These are phyloP conservation scores for Delonix regia DNA, from an alignment of 306 rosid species.

Conservation along the genomic window DNA sequence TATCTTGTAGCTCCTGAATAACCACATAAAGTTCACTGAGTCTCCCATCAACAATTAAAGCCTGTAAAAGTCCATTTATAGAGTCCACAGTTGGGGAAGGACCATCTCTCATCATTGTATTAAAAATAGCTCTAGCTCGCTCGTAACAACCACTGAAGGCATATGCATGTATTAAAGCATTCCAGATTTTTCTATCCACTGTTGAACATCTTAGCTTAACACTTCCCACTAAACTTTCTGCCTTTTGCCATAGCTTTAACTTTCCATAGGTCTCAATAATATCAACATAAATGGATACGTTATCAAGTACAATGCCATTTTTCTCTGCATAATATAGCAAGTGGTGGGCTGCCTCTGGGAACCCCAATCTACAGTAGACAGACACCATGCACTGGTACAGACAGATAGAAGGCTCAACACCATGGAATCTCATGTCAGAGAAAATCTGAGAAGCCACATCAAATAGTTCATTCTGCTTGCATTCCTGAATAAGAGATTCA, in stretches of 20 bases:
- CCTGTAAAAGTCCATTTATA: conserved; percentile 78
- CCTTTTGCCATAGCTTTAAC: conserved; percentile 83
- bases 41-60: conserved; percentile 79
- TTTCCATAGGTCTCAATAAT: conserved; percentile 80
- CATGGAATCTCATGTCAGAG: conserved; percentile 83
- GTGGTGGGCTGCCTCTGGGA: conserved; percentile 89
- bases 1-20: conserved; percentile 92
- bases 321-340: conserved; percentile 67
- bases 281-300: conserved; percentile 49
- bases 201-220: conserved; percentile 56
- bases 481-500: conserved; percentile 75
- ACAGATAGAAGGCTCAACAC: conserved; percentile 64
- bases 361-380: conserved; percentile 67
- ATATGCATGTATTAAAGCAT: conserved; percentile 86
- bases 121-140: conserved; percentile 90
- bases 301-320: conserved; percentile 51
- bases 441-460: conserved; percentile 78
- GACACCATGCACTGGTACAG: conserved; percentile 68
- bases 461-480: conserved; percentile 67
- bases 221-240: conserved; percentile 88
- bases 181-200: conserved; percentile 86
- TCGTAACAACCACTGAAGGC: conserved; percentile 87
- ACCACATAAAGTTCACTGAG: conserved; percentile 84
- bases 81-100: conserved; percentile 88
- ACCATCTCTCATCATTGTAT: conserved; percentile 92